Evolutionary conservation across 1,139 yeast species (phyloP).

Genomic region (Pichia sp.): DNA sequence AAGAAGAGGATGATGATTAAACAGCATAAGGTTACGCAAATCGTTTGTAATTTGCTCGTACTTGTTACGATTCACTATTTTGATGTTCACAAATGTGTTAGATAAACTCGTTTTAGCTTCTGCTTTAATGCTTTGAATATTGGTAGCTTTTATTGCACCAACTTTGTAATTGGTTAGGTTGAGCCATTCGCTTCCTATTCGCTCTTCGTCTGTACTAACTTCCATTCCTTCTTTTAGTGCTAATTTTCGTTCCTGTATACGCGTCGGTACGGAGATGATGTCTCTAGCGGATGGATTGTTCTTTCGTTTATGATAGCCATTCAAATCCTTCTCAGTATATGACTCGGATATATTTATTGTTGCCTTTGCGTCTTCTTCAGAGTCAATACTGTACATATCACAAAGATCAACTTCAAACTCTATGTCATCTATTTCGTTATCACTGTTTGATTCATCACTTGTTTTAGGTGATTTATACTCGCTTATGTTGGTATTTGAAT

Average conservation of each 20-base stretch:
- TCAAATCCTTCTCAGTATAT: no score
- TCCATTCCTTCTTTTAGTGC: constrained; percentile 17
- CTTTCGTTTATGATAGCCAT: neutral
- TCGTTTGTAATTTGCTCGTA: constrained; percentile 22
- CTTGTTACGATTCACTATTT: constrained; percentile 8
- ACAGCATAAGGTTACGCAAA: constrained; percentile 19
- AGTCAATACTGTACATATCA: no score
- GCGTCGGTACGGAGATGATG: constrained; percentile 12
- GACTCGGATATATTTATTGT: no score
- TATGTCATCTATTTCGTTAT: no score
- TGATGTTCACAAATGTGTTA: no score
- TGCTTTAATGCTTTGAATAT: no score
- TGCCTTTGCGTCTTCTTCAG: no score
- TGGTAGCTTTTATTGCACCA: constrained; percentile 1
- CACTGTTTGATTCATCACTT: no score
- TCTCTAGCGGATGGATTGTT: neutral
- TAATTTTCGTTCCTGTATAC: constrained; percentile 19
- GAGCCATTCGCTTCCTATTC: neutral
- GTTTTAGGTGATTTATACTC: no score
- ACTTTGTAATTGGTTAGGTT: neutral
- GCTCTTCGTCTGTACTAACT: constrained; percentile 10
- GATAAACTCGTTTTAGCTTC: no score
- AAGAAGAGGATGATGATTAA: constrained; percentile 19
- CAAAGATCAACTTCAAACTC: no score
- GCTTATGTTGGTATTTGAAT: no score